Base-by-base conservation (phyloP, 2,329 filamentous ascomycete genomes). In the Botryotinia convoluta region DNA sequence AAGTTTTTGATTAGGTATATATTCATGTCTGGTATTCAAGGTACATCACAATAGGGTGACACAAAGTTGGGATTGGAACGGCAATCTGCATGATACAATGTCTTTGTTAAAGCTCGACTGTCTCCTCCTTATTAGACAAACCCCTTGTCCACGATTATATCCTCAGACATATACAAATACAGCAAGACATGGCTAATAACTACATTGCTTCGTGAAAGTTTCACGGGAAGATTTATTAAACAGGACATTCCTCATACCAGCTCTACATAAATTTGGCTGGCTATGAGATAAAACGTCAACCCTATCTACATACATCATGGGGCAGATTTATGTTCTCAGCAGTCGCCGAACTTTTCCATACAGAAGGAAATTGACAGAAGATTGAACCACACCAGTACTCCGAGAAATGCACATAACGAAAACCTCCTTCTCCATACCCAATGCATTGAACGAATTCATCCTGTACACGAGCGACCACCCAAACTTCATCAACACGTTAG, bases 1-100 rank as follows among this genome's bases (percentile, higher is more conserved):
- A 5, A 29, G 35, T 54, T 39, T 39, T 22, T 9, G 29, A 39
- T 54, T 20, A 32, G 29, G 16, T 18, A 37, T 51, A 39, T 7
- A 29, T 51, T 67, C 44, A 35, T 8, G 8, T 37, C 44, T 51
- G 29, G 22, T 14, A n/a, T 68, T 54, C 18, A 54, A 48, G 8
- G 37, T 29, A 57, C 51, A 69, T 69, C 35, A 69, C 48, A 42
- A 57, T 44, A 26, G 37, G 37, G 37, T 37, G n/a, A 54, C 62
- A 64, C 42, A 64, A 64, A 45, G 18, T 26, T 42, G 48, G 45
- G 16, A 32, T 22, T 32, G 26, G 48, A 45, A 60, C 74, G 74
- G 74, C 59, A 72, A 45, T 73, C 32, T 74, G 72, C 74, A 75
- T 74, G 65, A 74, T 32, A 57, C 74, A 75, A 74, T 67, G 61